A percentile compares a stretch with the other conserved stretches of the same genome.
Conservation (phyloP, 257 asterid species). For the Solanum peruvianum region DNA sequence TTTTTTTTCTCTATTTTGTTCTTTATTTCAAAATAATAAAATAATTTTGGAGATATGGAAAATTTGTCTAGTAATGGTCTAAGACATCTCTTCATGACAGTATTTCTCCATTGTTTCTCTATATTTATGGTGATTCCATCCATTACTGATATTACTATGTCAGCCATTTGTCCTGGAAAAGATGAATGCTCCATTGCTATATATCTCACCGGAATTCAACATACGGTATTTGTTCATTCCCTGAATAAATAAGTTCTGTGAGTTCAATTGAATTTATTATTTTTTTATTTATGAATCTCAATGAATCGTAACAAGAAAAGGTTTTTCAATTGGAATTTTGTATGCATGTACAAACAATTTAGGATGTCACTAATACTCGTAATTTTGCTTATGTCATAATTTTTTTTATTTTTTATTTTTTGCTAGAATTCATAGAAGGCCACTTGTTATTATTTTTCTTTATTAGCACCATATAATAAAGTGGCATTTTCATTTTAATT, state of each 20-base stretch:
- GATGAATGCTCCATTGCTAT: slow-evolving; percentile 78
- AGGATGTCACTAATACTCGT: neutral
- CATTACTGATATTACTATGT: slow-evolving; percentile 73
- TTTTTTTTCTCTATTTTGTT: neutral
- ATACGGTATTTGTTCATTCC: slow-evolving; percentile 28
- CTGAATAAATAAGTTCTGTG: neutral
- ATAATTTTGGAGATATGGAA: slow-evolving; percentile 1
- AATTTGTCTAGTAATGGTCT: slow-evolving; percentile 26
- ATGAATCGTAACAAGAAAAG: neutral
- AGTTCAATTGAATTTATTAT: neutral
- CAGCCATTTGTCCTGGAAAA: slow-evolving; percentile 76
- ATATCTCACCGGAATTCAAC: slow-evolving; percentile 81
- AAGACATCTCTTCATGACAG: slow-evolving; percentile 84
- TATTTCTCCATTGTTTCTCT: slow-evolving; percentile 69
- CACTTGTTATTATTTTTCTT: neutral
- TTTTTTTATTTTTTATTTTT: neutral
- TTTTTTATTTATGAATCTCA: neutral
- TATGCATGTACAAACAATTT: neutral
- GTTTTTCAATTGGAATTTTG: neutral
- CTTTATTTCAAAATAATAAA: neutral
- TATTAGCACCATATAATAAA: neutral
- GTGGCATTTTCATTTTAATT: neutral
- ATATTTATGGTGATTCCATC: slow-evolving; percentile 85
- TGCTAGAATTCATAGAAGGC: neutral
- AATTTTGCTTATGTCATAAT: neutral